Evolutionary conservation across 1,139 yeast species (phyloP).

Genomic region (Suhomyces choctaworum): DNA sequence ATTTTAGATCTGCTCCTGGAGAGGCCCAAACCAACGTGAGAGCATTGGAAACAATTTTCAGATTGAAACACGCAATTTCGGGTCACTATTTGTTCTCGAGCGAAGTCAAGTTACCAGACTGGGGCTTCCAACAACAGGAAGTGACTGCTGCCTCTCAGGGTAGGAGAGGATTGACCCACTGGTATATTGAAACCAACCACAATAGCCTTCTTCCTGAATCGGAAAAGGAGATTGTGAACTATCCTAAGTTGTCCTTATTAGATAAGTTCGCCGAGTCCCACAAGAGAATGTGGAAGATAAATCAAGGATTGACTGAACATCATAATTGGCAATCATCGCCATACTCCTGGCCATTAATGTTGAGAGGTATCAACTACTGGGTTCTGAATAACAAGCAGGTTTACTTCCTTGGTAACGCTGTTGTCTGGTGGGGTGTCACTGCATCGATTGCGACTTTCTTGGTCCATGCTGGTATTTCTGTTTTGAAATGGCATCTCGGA

Average conservation of each 20-base stretch:
- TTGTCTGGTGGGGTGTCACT: slow-evolving; percentile 87
- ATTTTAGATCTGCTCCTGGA: slow-evolving; percentile 54
- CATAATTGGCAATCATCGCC: slow-evolving; percentile 92
- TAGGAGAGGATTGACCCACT: slow-evolving; percentile 66
- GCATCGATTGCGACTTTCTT: slow-evolving; percentile 55
- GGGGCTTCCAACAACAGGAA: slow-evolving; percentile 98
- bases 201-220: slow-evolving; percentile 35
- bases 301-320: slow-evolving; percentile 78
- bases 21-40: slow-evolving; percentile 63
- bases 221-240: slow-evolving; percentile 47
- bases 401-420: slow-evolving; percentile 87
- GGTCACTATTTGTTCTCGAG: slow-evolving; percentile 90
- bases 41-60: slow-evolving; percentile 81
- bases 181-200: slow-evolving; percentile 85
- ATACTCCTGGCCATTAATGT: slow-evolving; percentile 81
- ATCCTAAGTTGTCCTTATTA: slow-evolving; percentile 63
- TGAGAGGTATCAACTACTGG: slow-evolving; percentile 97
- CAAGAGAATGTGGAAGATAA: slow-evolving; percentile 87
- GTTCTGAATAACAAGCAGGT: slow-evolving; percentile 71
- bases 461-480: slow-evolving; percentile 52
- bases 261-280: slow-evolving; percentile 78
- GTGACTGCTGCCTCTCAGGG: slow-evolving; percentile 91
- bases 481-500: slow-evolving; percentile 80
- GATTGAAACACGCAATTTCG: slow-evolving; percentile 85
- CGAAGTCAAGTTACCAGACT: slow-evolving; percentile 80